Evolutionary conservation across 2,329 filamentous ascomycete genomes (phyloP).

Genomic region (Aspergillus pseudotamarii): DNA sequence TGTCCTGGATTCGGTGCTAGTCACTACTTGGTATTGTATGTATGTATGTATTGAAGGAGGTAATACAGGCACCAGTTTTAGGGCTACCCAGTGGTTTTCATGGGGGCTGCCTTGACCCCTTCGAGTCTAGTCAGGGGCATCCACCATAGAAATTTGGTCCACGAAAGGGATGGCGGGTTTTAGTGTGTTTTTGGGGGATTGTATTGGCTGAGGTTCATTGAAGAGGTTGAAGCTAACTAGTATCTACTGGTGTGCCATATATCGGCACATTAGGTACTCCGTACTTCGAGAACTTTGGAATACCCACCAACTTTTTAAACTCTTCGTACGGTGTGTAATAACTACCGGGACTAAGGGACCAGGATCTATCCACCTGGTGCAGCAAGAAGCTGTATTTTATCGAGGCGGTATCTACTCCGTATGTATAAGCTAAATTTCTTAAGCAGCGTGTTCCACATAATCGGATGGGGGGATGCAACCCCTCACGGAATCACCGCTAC

Average conservation of each 20-base stretch:
- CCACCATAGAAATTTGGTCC: conserved; percentile 1
- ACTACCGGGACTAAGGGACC: background rate
- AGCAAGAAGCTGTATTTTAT: background rate
- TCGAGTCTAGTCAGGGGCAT: conserved; percentile 21
- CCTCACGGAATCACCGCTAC: background rate
- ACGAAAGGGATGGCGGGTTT: background rate
- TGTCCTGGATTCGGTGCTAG: background rate
- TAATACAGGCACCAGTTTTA: background rate
- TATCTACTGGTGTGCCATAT: background rate
- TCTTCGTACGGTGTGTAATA: background rate
- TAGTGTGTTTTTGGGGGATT: background rate
- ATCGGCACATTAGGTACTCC: background rate
- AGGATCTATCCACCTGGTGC: background rate
- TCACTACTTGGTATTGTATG: background rate
- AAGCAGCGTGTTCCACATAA: background rate
- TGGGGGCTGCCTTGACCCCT: background rate
- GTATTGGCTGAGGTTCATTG: background rate
- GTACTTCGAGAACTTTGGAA: background rate
- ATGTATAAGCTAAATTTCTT: background rate
- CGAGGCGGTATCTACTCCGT: background rate
- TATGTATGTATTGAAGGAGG: background rate
- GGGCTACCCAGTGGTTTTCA: background rate
- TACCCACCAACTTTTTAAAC: background rate
- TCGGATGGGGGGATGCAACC: background rate
- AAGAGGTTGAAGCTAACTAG: background rate